Base-by-base conservation (phyloP, 495 filamentous ascomycete species). In the Neurospora sp. region DNA sequence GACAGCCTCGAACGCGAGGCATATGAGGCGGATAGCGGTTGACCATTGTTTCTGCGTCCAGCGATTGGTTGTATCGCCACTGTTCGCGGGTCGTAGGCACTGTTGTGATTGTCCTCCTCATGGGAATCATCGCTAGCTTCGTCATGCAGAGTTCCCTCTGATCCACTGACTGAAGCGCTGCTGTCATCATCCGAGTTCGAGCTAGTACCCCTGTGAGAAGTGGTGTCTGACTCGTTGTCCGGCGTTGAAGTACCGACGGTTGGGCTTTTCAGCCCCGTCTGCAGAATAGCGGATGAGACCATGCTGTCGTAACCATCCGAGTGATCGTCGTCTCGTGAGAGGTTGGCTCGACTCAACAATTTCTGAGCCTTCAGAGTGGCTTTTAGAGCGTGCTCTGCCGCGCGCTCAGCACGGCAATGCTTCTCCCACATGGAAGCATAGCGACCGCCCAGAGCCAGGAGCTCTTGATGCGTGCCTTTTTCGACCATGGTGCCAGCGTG, bases 401-500 rank as follows among this genome's bases (percentile, higher is more conserved):
- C 95, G 73, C 88, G 87, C 81, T 97, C 93, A 12, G 94, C 96
- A 12, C 91, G 89, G 74, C 95, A 94, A 79, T 99, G 96, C 81
- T 97, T 97, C 78, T 89, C 88, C 96, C 96, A 99, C 96, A 99
- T 98, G 73, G 88, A 91, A 22, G 91, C 88, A 77, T 99, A 99
- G 42, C 90, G 87, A 37, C 93, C 94, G 40, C 91, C 91, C 74
- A 87, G 80, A 5, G 88, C 90, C 3, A 98, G 85, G 3, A 99
- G 86, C 74, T 97, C 89, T 53, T 93, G 86, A 78, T 99, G 96
- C 5, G 92, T 97, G 39, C 96, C 96, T 22, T 87, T 87, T 83
- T 99, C 96, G 3, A 86, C 88, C 22, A 99, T 93, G 73, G 87
- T 88, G 40, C 96, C 96, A 75, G 91, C 89, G 76, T 94, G 90